phyloP scores from a whole-genome alignment of 2,329 filamentous ascomycete species.

The Diaporthe destruens region DNA sequence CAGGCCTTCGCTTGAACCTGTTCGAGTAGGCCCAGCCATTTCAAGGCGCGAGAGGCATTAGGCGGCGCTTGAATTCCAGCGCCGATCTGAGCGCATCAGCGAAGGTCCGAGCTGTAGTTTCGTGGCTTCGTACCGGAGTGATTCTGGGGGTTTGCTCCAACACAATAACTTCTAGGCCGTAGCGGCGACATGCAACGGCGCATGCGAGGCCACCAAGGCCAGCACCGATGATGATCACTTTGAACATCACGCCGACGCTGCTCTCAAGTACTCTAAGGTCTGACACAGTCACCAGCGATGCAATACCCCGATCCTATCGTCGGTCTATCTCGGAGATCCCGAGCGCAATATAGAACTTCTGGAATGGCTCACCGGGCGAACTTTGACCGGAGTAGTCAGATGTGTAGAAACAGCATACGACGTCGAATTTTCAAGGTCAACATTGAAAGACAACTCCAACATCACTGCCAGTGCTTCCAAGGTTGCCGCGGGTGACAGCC shows the following conservation, averaged over 20 bases:
- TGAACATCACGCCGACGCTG: not conserved
- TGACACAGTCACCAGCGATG: not conserved
- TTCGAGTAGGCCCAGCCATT: constrained; percentile 29
- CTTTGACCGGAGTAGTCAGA: not conserved
- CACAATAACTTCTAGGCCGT: constrained; percentile 7
- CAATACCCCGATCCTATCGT: no score
- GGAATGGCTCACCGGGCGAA: not conserved
- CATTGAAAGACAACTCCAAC: no score
- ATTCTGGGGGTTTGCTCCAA: constrained; percentile 11
- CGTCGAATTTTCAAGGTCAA: no score
- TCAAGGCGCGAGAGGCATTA: constrained; percentile 8
- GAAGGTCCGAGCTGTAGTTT: not conserved
- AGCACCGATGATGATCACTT: constrained; percentile 5
- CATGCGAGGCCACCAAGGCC: constrained; percentile 17
- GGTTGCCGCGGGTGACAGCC: not conserved
- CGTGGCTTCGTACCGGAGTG: not conserved
- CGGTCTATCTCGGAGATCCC: not conserved
- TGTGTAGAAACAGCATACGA: not conserved
- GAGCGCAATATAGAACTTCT: not conserved
- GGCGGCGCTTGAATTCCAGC: constrained; percentile 30
- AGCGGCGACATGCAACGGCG: constrained; percentile 14
- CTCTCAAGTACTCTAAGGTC: rapidly evolving
- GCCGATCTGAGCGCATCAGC: constrained; percentile 11
- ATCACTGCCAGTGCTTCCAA: no score
- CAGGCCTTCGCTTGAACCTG: constrained; percentile 13